Evolutionary conservation across 2,329 filamentous ascomycete genomes (phyloP).

Genomic region (Blumeriella jaapii): DNA sequence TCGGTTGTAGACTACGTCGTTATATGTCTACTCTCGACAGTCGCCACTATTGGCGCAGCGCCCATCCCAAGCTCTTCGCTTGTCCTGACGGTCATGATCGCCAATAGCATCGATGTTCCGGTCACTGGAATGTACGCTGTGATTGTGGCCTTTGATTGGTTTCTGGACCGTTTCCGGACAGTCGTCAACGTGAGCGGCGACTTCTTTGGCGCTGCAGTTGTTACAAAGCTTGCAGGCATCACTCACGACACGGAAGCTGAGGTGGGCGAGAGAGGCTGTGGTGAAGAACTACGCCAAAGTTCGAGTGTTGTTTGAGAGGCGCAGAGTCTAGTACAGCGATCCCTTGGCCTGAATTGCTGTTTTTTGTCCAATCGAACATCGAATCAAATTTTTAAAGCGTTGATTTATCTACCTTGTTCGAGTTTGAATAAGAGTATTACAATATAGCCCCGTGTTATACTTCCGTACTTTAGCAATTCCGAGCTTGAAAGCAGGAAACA

Average conservation of each 20-base stretch:
- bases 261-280: background rate
- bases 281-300: background rate
- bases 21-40: conserved; percentile 3
- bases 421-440: no score
- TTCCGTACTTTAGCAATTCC: no score
- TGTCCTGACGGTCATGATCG: conserved; percentile 4
- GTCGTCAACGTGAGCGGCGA: conserved; percentile 2
- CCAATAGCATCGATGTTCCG: conserved; percentile 2
- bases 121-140: conserved; percentile 3
- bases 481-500: no score
- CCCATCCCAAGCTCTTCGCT: conserved; percentile 4
- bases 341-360: no score
- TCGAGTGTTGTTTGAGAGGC: no score
- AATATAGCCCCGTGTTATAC: no score
- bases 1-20: conserved; percentile 1
- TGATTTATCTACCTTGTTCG: no score
- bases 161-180: conserved; percentile 3
- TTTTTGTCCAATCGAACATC: no score
- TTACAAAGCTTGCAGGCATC: conserved; percentile 3
- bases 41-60: conserved; percentile 2
- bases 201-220: conserved; percentile 1
- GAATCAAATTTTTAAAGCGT: no score
- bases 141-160: conserved; percentile 3
- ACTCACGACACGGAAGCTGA: background rate
- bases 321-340: no score